Percentiles rank a stretch among this genome's conserved stretches.
Conservation (phyloP, 2,329 filamentous ascomycete genomes). For the Ambrosiella xylebori region DNA sequence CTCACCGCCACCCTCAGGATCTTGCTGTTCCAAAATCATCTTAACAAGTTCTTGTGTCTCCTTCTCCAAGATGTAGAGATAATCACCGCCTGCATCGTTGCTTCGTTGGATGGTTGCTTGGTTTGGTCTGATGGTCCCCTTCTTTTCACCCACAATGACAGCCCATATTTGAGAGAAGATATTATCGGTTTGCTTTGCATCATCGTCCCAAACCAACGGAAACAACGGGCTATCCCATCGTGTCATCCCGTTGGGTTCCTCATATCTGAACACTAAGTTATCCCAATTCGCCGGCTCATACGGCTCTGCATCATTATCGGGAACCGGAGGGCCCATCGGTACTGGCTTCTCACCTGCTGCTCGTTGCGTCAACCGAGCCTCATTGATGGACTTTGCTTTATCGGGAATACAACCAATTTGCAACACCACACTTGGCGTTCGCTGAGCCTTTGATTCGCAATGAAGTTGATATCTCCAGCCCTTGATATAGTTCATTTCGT, state of each 20-base stretch:
- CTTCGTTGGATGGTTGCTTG: conserved; percentile 51
- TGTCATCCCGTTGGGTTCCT: conserved; percentile 73
- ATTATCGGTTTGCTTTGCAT: conserved; percentile 34
- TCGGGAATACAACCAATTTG: conserved; percentile 42
- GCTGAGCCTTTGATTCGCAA: conserved; percentile 66
- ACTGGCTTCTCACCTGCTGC: background rate
- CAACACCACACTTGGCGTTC: conserved; percentile 59
- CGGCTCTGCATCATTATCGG: conserved; percentile 20
- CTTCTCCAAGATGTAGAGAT: conserved; percentile 63
- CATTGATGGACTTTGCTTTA: conserved; percentile 41
- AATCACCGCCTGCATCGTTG: conserved; percentile 50
- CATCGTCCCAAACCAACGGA: conserved; percentile 61
- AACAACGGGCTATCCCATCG: conserved; percentile 75
- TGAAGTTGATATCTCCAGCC: conserved; percentile 75
- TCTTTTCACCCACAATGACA: conserved; percentile 43
- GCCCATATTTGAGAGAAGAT: conserved; percentile 59
- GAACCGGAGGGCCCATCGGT: conserved; percentile 11
- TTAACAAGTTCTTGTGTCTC: conserved; percentile 63
- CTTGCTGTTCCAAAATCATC: conserved; percentile 49
- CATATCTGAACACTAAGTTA: conserved; percentile 65
- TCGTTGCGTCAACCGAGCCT: conserved; percentile 28
- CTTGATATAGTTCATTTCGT: conserved; percentile 77
- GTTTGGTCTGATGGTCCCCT: conserved; percentile 54
- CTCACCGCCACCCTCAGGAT: conserved; percentile 47
- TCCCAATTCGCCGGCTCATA: conserved; percentile 50